Percentiles rank a stretch among this genome's conserved stretches.
Conservation (phyloP, 1,284 basidiomycete species). For the Leccinum pallidistipes region DNA sequence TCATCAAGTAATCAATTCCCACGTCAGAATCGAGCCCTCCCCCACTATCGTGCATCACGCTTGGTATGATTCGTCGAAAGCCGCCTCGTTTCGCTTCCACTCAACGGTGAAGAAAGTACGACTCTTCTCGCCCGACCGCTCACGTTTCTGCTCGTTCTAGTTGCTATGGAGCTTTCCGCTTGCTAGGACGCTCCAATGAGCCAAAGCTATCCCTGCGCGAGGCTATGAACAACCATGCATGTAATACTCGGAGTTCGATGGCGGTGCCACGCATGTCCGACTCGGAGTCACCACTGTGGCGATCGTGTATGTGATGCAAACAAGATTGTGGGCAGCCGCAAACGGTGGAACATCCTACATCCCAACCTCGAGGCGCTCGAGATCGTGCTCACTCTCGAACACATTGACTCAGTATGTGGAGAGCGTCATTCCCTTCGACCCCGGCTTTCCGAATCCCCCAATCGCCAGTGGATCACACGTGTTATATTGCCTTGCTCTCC, state of each 20-base stretch:
- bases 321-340: slow-evolving; percentile 50
- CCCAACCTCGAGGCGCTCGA: slow-evolving; percentile 50
- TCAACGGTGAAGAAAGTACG: slow-evolving; percentile 11
- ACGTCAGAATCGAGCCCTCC: too few relatives aligned
- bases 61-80: too few relatives aligned
- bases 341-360: slow-evolving; percentile 50
- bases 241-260: too few relatives aligned
- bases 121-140: slow-evolving; percentile 29
- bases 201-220: slow-evolving; percentile 35
- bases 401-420: slow-evolving; percentile 45
- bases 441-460: slow-evolving; percentile 42
- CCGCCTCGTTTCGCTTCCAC: slow-evolving; percentile 28
- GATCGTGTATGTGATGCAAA: slow-evolving; percentile 41
- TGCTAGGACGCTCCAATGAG: slow-evolving; percentile 40
- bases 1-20: too few relatives aligned
- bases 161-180: slow-evolving; percentile 33
- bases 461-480: slow-evolving; percentile 36
- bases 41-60: too few relatives aligned
- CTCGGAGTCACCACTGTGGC: slow-evolving; percentile 7
- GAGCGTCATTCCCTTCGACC: slow-evolving; percentile 40
- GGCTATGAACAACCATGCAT: too few relatives aligned
- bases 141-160: slow-evolving; percentile 28
- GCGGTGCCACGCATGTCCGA: neutral
- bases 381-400: slow-evolving; percentile 42
- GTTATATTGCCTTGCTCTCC: slow-evolving; percentile 29